A percentile compares a stretch with the other conserved stretches of the same genome.
Evolutionary conservation across 305 asterid species (phyloP).

Genomic region (Fraxinus dipetala): DNA sequence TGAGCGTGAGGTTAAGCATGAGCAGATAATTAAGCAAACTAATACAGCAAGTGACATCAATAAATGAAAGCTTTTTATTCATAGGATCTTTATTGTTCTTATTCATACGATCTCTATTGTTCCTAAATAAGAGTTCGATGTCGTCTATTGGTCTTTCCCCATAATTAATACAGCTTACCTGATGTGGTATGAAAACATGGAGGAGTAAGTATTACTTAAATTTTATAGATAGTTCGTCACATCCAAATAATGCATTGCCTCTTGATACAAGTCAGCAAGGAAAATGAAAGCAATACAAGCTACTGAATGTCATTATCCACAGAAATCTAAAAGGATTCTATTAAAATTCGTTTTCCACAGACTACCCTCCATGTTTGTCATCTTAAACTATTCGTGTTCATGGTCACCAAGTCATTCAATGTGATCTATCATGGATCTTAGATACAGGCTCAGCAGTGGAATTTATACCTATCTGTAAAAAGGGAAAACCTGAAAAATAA

Average conservation of each 20-base stretch:
- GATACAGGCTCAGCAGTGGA: not conserved
- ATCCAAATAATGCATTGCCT: not conserved
- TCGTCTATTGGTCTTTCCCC: not conserved
- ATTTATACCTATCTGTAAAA: not conserved
- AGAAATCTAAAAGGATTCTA: not conserved
- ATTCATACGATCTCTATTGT: not conserved
- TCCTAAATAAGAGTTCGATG: not conserved
- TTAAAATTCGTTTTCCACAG: not conserved
- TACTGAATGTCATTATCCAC: not conserved
- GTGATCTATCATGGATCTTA: not conserved
- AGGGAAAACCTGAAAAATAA: not conserved
- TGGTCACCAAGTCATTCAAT: not conserved
- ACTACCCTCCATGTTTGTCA: not conserved
- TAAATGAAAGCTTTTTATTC: not conserved
- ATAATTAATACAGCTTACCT: not conserved
- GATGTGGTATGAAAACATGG: slow-evolving; percentile 7
- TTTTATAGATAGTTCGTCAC: not conserved
- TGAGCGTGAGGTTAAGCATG: not conserved
- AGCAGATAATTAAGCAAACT: not conserved
- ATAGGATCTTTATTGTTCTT: not conserved
- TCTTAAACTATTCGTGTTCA: not conserved
- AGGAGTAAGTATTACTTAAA: slow-evolving; percentile 8
- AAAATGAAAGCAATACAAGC: not conserved
- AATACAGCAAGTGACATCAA: not conserved
- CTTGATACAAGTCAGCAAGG: not conserved